Base-by-base conservation (phyloP, 2,329 filamentous ascomycete genomes). In the Pyrenophora graminea region DNA sequence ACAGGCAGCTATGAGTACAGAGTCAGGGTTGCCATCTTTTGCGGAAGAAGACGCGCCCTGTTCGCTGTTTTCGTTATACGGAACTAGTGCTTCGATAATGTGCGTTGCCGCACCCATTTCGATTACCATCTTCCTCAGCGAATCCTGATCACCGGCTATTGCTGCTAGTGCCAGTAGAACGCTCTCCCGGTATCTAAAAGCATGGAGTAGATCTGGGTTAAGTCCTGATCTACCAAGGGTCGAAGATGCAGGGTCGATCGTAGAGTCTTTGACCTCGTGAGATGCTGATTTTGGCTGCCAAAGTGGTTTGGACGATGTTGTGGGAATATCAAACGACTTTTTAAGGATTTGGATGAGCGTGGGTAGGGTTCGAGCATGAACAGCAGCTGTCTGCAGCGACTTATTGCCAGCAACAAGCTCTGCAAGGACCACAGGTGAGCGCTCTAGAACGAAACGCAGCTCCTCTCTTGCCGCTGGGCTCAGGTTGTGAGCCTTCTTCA, bases 1-100 rank as follows among this genome's bases (percentile, higher is more conserved):
- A 68, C 92, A 97, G 1, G 91, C 93, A 17, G 92, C 91, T 47
- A 95, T 81, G 18, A 97, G 80, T 18, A 96, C 92, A 3, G 84
- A 77, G 6, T 85, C 80, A 1, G 91, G 87, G 63, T 97, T 97
- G 2, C 90, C 91, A 61, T 88, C 89, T 10, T 76, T 73, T 17
- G 71, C 70, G 7, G 69, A 53, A 32, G 62, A 73, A 59, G 53
- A 71, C 64, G 39, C 69, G 51, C 33, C 68, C 62, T 54, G 45
- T 34, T 63, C 64, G n/a, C 31, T 61, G n/a, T 46, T 58, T 15
- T 83, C 65, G 25, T n/a, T 81, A 25, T 82, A 82, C 1, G 85
- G 80, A 44, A 82, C 86, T 38, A 97, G 80, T 0, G 91, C 94
- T 62, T 96, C 90, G 36, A 95, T 87, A 44, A 97, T 86, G 67